These are phyloP conservation scores for Erigeron canadensis DNA, from an alignment of 129 eudicot genomes.

Conservation along the genomic window DNA sequence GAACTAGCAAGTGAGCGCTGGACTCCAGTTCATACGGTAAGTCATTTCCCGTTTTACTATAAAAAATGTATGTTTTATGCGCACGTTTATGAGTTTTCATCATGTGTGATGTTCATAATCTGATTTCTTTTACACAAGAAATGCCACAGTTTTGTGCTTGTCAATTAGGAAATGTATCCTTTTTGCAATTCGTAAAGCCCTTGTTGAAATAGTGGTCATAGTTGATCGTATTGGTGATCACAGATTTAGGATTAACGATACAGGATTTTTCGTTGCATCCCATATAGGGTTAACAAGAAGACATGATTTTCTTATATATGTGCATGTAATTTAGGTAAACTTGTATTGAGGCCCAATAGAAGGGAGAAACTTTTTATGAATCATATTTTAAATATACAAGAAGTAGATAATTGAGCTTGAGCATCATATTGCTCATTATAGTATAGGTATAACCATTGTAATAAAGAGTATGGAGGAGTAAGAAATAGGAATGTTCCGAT, in stretches of 20 bases:
- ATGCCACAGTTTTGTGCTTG: not conserved
- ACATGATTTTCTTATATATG: too few relatives aligned
- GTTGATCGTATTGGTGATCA: too few relatives aligned
- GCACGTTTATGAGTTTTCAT: not conserved
- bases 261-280: too few relatives aligned
- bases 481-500: not conserved
- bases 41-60: slow-evolving; percentile 10
- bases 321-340: too few relatives aligned
- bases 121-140: not conserved
- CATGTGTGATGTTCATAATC: slow-evolving; percentile 1
- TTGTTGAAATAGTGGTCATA: not conserved
- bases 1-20: slow-evolving; percentile 98
- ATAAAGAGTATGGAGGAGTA: slow-evolving; percentile 10
- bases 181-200: too few relatives aligned
- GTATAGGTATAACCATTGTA: not conserved
- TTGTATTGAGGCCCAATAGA: not conserved
- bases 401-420: slow-evolving; percentile 2
- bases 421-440: not conserved
- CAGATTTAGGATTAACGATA: too few relatives aligned
- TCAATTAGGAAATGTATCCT: not conserved
- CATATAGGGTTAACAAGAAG: too few relatives aligned
- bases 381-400: not conserved
- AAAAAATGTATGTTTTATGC: not conserved
- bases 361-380: slow-evolving; percentile 3
- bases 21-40: slow-evolving; percentile 99